These are phyloP conservation scores for Fusarium sp. DNA, from an alignment of 2,329 filamentous ascomycete species.

Conservation along the genomic window DNA sequence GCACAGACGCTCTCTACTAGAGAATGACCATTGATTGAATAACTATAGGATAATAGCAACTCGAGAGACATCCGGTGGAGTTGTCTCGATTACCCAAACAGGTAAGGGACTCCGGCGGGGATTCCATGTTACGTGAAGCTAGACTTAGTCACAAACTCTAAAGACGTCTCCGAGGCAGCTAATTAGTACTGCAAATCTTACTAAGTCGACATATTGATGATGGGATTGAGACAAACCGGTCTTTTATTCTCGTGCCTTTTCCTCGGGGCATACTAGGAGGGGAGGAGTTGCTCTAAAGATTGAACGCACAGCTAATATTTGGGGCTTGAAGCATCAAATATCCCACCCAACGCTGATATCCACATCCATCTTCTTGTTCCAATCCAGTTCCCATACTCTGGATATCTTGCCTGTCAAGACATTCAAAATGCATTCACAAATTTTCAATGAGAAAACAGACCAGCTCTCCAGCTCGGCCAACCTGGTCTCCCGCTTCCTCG, in stretches of 20 bases:
- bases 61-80: not conserved
- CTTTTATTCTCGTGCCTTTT: fast-evolving
- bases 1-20: not conserved
- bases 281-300: not conserved
- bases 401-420: too few relatives aligned
- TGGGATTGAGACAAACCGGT: not conserved
- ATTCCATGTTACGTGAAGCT: constrained; percentile 16
- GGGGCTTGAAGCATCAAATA: not conserved
- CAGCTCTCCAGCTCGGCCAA: not conserved
- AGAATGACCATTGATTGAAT: not conserved
- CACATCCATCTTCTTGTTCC: not conserved
- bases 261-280: fast-evolving
- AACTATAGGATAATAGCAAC: constrained; percentile 2
- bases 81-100: not conserved
- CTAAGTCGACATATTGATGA: not conserved
- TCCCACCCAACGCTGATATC: not conserved
- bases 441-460: fast-evolving
- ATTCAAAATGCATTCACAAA: constrained; percentile 5
- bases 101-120: not conserved
- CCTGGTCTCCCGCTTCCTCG: constrained; percentile 2
- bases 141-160: constrained; percentile 16
- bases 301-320: not conserved
- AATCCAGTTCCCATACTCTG: not conserved
- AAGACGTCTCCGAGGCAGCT: not conserved
- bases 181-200: constrained; percentile 19